Percentiles rank a stretch among this genome's conserved stretches.
These are phyloP conservation scores for Peniophora sp. DNA, from an alignment of 1,284 basidiomycete species.

Conservation along the genomic window DNA sequence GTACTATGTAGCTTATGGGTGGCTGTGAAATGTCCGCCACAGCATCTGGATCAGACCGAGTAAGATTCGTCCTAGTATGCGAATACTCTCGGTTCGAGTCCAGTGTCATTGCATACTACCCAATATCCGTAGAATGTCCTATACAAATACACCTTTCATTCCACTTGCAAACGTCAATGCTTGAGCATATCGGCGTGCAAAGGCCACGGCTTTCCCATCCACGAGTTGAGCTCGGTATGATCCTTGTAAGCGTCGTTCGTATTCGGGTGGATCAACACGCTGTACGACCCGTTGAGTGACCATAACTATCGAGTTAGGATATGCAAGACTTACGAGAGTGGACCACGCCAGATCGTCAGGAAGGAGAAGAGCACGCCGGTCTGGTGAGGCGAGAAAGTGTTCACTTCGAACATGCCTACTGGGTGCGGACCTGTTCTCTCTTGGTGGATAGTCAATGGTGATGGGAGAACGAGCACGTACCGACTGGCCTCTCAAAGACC, in stretches of 20 bases:
- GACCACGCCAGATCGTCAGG: conserved; percentile 56
- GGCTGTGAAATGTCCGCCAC: too few relatives aligned
- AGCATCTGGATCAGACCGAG: too few relatives aligned
- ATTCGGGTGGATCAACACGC: conserved; percentile 70
- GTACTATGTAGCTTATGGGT: too few relatives aligned
- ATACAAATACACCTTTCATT: too few relatives aligned
- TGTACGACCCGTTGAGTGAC: conserved; percentile 19
- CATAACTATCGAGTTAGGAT: conserved; percentile 1
- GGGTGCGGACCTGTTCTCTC: conserved; percentile 45
- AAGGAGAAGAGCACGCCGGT: conserved; percentile 61
- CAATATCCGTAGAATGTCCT: too few relatives aligned
- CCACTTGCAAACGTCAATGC: not conserved
- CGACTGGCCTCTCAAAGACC: conserved; percentile 59
- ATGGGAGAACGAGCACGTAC: conserved; percentile 20
- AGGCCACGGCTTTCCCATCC: conserved; percentile 63
- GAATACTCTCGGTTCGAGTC: too few relatives aligned
- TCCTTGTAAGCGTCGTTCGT: conserved; percentile 51
- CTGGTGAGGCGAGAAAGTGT: conserved; percentile 58
- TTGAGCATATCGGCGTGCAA: conserved; percentile 34
- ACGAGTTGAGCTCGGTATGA: conserved; percentile 57
- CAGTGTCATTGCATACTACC: too few relatives aligned
- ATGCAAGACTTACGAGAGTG: conserved; percentile 47
- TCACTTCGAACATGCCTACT: conserved; percentile 64
- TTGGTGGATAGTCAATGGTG: not conserved
- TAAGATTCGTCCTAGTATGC: too few relatives aligned